Evolutionary conservation across 2,329 filamentous ascomycete species (phyloP).

Genomic region (Xylaria sp.): DNA sequence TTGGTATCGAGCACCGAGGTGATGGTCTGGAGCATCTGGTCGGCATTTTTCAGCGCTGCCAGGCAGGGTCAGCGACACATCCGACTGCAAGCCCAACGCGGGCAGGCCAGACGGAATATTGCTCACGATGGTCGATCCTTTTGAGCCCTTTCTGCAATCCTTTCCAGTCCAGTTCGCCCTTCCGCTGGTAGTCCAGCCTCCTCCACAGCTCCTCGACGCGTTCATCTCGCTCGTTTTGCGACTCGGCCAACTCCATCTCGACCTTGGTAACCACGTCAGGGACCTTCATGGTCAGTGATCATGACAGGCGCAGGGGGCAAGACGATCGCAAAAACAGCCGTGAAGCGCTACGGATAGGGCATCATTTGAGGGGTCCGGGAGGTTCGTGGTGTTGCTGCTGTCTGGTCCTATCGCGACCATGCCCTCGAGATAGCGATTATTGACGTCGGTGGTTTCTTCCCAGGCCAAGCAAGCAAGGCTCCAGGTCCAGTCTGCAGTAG

Average conservation of each 20-base stretch:
- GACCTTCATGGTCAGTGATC: constrained; percentile 48
- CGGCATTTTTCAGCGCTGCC: constrained; percentile 84
- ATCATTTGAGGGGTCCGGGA: constrained; percentile 20
- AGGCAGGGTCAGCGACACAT: constrained; percentile 18
- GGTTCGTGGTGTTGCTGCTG: constrained; percentile 6
- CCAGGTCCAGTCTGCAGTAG: constrained; percentile 12
- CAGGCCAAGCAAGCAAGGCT: neutral
- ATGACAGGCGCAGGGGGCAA: constrained; percentile 39
- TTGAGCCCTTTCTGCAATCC: constrained; percentile 82
- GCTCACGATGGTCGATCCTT: constrained; percentile 88
- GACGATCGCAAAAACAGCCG: constrained; percentile 28
- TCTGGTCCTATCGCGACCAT: constrained; percentile 7
- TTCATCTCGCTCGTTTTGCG: constrained; percentile 76
- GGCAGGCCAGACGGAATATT: constrained; percentile 10
- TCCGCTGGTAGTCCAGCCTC: constrained; percentile 74
- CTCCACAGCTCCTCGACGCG: constrained; percentile 84
- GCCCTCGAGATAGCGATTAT: constrained; percentile 15
- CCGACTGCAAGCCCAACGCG: constrained; percentile 12
- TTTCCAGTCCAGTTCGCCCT: constrained; percentile 81
- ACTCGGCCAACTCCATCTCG: constrained; percentile 72
- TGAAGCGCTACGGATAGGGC: constrained; percentile 34
- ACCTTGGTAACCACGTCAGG: constrained; percentile 55
- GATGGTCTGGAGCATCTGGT: constrained; percentile 79
- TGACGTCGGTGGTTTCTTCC: constrained; percentile 15
- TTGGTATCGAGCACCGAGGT: constrained; percentile 83